Percentiles rank a stretch among this genome's conserved stretches.
Conservation (phyloP, 2,329 filamentous ascomycete species). For the Aureobasidium sp. region DNA sequence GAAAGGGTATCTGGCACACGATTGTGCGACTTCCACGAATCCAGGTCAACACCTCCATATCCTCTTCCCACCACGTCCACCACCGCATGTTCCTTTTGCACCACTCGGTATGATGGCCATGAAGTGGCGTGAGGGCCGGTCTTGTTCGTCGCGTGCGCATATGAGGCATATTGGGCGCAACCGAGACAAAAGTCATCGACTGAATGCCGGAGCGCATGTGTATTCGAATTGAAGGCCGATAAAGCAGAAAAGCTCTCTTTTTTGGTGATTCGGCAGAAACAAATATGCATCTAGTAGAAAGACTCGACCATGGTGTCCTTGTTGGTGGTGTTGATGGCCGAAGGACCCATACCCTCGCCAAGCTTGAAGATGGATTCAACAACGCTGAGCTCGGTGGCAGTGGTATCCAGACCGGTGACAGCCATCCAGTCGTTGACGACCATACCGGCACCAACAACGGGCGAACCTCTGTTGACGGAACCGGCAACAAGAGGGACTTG, state of each 20-base stretch:
- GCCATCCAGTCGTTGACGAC: slow-evolving; percentile 98
- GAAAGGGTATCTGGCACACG: background rate
- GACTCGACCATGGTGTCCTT: slow-evolving; percentile 99
- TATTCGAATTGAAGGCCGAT: background rate
- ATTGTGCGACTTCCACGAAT: background rate
- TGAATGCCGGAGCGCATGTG: background rate
- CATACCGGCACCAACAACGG: slow-evolving; percentile 94
- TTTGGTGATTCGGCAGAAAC: background rate
- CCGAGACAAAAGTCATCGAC: background rate
- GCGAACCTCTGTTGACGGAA: slow-evolving; percentile 82
- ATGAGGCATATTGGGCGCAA: background rate
- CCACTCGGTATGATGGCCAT: background rate
- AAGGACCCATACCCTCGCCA: slow-evolving; percentile 73
- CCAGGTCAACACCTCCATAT: background rate
- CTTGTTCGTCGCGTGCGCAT: background rate
- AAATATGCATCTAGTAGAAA: slow-evolving; percentile 63
- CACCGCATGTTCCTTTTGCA: background rate
- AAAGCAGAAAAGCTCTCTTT: background rate
- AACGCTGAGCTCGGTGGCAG: slow-evolving; percentile 93
- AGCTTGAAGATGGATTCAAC: slow-evolving; percentile 93
- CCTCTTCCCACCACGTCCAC: background rate
- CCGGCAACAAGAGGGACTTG: slow-evolving; percentile 95
- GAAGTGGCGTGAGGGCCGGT: background rate
- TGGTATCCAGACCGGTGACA: slow-evolving; percentile 85
- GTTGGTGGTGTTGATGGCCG: slow-evolving; percentile 70